Percentiles rank a stretch among this genome's conserved stretches.
phyloP scores from a whole-genome alignment of 495 filamentous ascomycete species.

The Podospora fimiseda region DNA sequence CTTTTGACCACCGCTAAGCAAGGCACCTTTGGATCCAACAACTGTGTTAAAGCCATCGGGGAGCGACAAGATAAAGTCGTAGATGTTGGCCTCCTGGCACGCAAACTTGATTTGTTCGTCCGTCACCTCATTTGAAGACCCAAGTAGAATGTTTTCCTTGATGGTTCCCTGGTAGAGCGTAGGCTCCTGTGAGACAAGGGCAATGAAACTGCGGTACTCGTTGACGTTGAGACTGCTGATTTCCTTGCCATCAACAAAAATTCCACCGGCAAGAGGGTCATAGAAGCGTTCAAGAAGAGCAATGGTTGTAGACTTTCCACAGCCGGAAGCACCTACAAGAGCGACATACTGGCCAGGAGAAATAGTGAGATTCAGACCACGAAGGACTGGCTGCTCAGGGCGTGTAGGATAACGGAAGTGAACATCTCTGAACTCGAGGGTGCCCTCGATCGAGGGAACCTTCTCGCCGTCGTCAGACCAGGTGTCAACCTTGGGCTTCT shows the following conservation, averaged over 20 bases:
- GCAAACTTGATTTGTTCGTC: conserved; percentile 53
- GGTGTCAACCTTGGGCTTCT: conserved; percentile 33
- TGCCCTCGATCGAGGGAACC: conserved; percentile 45
- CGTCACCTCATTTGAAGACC: conserved; percentile 35
- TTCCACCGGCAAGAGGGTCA: conserved; percentile 50
- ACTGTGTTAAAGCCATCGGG: conserved; percentile 58
- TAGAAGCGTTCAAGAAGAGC: conserved; percentile 66
- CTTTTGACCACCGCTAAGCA: conserved; percentile 74
- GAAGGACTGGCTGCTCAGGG: conserved; percentile 51
- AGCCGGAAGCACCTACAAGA: conserved; percentile 67
- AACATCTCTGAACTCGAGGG: conserved; percentile 54
- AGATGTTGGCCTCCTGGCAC: conserved; percentile 58
- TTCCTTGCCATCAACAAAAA: conserved; percentile 50
- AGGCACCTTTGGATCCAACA: conserved; percentile 59
- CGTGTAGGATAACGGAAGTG: conserved; percentile 58
- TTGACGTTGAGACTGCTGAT: conserved; percentile 44
- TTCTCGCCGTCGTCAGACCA: conserved; percentile 70
- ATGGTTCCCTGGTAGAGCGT: conserved; percentile 53
- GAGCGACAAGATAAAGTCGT: conserved; percentile 59
- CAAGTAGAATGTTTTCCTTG: conserved; percentile 56
- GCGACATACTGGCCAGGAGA: conserved; percentile 62
- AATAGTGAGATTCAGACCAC: conserved; percentile 51
- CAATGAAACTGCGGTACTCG: conserved; percentile 51
- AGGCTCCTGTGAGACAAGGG: conserved; percentile 62
- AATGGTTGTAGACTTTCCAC: conserved; percentile 71